phyloP scores from a whole-genome alignment of 148 eudicot genomes.

The Vaccinium macrocarpon region DNA sequence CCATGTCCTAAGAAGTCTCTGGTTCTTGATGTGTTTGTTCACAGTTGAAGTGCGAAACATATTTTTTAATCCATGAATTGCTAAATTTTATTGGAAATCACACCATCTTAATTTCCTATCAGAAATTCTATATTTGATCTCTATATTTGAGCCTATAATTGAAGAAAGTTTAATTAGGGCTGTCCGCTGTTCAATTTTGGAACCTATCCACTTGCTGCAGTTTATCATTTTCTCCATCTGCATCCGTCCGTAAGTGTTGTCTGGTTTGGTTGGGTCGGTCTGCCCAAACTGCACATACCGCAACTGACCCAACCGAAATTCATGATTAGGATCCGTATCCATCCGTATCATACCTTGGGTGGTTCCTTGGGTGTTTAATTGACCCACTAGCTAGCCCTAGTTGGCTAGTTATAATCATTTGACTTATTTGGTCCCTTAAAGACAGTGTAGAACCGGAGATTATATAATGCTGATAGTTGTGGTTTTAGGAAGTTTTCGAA shows the following conservation, averaged over 20 bases:
- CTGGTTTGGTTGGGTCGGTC: too few species aligned
- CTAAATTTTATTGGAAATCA: not conserved
- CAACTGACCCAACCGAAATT: too few species aligned
- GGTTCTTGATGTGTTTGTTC: not conserved
- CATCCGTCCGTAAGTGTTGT: too few species aligned
- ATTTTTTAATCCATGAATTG: not conserved
- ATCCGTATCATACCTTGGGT: too few species aligned
- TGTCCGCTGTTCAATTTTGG: too few species aligned
- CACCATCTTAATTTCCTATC: not conserved
- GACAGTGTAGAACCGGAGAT: not conserved
- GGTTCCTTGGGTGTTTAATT: too few species aligned
- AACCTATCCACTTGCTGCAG: too few species aligned
- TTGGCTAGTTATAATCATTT: too few species aligned
- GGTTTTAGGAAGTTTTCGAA: not conserved
- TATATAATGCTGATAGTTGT: not conserved
- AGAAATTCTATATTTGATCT: not conserved
- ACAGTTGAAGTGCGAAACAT: not conserved
- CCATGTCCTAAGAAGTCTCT: not conserved
- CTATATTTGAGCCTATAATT: not conserved
- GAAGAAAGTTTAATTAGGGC: not conserved
- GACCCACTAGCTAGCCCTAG: too few species aligned
- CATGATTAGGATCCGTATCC: too few species aligned
- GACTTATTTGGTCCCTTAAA: not conserved
- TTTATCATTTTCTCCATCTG: too few species aligned
- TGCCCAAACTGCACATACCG: too few species aligned